phyloP scores from a whole-genome alignment of 805 yeast species.

The Lachancea nothofagi region DNA sequence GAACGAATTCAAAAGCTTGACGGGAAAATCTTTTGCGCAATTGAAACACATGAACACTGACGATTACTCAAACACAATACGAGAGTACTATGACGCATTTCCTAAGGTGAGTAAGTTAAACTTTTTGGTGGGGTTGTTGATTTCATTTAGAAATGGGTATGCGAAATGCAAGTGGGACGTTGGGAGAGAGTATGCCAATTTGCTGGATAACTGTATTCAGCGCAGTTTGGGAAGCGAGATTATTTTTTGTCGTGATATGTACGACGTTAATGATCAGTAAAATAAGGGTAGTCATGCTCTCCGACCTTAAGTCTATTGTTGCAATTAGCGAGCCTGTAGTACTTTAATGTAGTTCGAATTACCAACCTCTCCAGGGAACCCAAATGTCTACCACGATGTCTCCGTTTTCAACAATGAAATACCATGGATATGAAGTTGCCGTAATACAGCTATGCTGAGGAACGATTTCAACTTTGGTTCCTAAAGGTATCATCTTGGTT shows the following conservation, averaged over 20 bases:
- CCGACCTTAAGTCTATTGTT: no score
- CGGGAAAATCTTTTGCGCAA: conserved; percentile 6
- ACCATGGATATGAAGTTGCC: conserved; percentile 56
- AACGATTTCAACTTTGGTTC: conserved; percentile 48
- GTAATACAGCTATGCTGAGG: conserved; percentile 76
- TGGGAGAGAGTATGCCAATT: conserved; percentile 47
- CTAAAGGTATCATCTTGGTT: conserved; percentile 29
- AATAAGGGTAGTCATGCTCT: no score
- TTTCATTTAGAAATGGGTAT: conserved; percentile 37
- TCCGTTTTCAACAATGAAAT: conserved; percentile 46
- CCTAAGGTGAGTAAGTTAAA: conserved; percentile 8
- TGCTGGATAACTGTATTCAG: conserved; percentile 45
- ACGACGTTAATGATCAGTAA: conserved; percentile 21
- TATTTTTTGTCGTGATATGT: conserved; percentile 45
- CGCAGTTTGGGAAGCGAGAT: conserved; percentile 44
- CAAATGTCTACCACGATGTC: conserved; percentile 54
- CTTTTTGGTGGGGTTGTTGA: conserved; percentile 46
- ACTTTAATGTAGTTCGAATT: neutral
- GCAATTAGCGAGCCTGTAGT: no score
- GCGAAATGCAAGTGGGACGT: conserved; percentile 43
- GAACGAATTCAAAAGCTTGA: conserved; percentile 13
- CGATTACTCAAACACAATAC: conserved; percentile 31
- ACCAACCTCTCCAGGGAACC: conserved; percentile 57
- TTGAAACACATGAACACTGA: conserved; percentile 5
- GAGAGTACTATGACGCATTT: conserved; percentile 10